Evolutionary conservation across 2,329 filamentous ascomycete genomes (phyloP).

Genomic region (Trichoderma polysporum): DNA sequence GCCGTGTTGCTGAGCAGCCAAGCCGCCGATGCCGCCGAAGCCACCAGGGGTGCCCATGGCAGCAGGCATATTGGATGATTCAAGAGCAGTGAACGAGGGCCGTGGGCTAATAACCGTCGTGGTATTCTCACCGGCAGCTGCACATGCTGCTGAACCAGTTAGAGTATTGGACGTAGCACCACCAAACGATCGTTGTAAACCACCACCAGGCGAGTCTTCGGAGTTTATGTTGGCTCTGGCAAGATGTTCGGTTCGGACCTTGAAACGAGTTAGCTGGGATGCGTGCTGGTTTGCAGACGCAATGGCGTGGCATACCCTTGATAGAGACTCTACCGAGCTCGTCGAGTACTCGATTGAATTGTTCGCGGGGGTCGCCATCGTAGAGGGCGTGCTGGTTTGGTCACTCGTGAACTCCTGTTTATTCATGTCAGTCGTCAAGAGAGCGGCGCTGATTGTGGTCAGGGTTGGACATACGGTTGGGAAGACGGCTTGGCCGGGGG

Average conservation of each 20-base stretch:
- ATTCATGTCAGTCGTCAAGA: background rate
- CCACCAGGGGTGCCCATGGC: too few relatives aligned
- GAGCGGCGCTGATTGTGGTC: background rate
- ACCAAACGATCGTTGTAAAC: background rate
- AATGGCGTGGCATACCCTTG: conserved; percentile 3
- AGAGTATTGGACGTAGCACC: background rate
- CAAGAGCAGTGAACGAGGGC: background rate
- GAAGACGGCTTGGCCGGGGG: background rate
- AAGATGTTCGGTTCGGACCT: background rate
- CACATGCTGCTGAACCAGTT: background rate
- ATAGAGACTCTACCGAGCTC: background rate
- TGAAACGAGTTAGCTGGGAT: background rate
- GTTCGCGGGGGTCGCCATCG: conserved; percentile 8
- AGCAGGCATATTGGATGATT: background rate
- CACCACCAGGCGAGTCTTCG: background rate
- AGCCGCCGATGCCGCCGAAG: background rate
- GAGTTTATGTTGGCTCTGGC: background rate
- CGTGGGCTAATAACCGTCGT: background rate
- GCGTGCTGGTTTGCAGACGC: background rate
- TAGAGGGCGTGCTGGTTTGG: background rate
- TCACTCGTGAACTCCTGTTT: conserved; percentile 9
- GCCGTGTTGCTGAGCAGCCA: background rate
- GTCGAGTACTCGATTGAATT: background rate
- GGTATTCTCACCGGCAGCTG: background rate
- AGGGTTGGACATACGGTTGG: conserved; percentile 16